A percentile compares a stretch with the other conserved stretches of the same genome.
phyloP scores from a whole-genome alignment of 345 rosid genomes.

The Sonneratia caseolaris region DNA sequence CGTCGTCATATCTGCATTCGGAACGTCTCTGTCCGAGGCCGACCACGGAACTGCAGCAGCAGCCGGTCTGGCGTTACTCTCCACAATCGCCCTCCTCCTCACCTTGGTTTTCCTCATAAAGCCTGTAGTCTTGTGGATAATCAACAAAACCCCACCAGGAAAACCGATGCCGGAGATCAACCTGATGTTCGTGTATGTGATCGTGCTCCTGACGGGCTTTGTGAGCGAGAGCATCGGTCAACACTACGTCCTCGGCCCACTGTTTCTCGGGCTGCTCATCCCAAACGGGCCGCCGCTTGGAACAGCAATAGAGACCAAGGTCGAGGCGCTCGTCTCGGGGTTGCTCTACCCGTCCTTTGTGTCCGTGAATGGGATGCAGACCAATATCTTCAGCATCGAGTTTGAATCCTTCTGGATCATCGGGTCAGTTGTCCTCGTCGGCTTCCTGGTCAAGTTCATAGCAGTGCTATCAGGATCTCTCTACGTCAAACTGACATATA shows the following conservation, averaged over 20 bases:
- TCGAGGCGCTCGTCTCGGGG: constrained; percentile 16
- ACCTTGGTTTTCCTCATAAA: constrained; percentile 5
- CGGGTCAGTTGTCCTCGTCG: background rate
- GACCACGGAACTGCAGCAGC: background rate
- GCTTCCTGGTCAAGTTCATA: constrained; percentile 13
- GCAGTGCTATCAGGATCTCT: constrained; percentile 17
- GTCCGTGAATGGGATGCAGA: constrained; percentile 19
- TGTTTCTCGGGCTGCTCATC: constrained; percentile 28
- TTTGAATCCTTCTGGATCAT: background rate
- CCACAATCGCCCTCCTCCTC: constrained; percentile 7
- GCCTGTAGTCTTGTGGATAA: constrained; percentile 24
- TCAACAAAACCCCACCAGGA: constrained; percentile 14
- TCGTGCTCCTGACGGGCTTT: constrained; percentile 12
- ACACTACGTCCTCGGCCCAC: constrained; percentile 16
- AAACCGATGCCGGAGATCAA: constrained; percentile 9
- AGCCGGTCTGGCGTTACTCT: background rate
- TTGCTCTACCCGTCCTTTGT: constrained; percentile 23
- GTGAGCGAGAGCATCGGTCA: constrained; percentile 13
- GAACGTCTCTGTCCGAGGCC: background rate
- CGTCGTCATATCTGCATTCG: background rate
- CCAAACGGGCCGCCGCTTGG: constrained; percentile 45
- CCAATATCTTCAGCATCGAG: constrained; percentile 1
- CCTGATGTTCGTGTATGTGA: constrained; percentile 7
- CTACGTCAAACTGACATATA: constrained; percentile 5
- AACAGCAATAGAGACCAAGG: constrained; percentile 21